Base-by-base conservation (phyloP, 75 land plant genomes). In the Cryptomeria japonica region DNA sequence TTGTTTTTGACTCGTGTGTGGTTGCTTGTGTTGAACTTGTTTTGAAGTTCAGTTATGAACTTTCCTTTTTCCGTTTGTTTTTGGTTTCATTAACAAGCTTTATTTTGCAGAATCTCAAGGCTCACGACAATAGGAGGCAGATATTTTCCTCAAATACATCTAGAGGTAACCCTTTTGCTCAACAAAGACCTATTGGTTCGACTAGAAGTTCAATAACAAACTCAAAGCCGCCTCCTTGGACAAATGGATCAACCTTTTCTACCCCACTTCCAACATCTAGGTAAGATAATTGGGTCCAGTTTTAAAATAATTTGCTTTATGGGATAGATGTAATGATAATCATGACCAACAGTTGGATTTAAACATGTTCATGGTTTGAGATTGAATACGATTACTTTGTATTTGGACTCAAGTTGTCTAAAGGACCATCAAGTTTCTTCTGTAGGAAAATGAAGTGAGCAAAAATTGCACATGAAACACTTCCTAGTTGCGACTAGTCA, bases 81-180 rank as follows among this genome's bases (percentile, higher is more conserved):
- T 44, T 25, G 12, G 25, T 80, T 80, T 25, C 28, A 80, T 36
- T 80, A 44, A 44, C 49, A 80, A 41, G 83, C 10, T 22, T 41
- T 64, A 87, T 14, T 51, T 44, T 83, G n/a, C 92, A 96, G 97
- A 95, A 94, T 68, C 91, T 96, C 79, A 96, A 96, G 91, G 97
- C 93, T 89, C 94, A 96, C 89, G 96, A 96, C 70, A 93, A 88
- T 78, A 91, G 97, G 86, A 93, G 90, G 44, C 95, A 95, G 84
- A 82, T 96, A 14, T 96, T 96, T 80, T 93, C 97, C 37, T 86
- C 94, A 46, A 87, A 87, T 88, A 82, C 90, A 32, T 89, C 88
- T 14, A 90, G 92, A 86, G 94, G 92, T n/a, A 95, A 92, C 46
- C 93, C 96, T 46, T 93, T 94, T 87, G 77, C 55, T 53, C 89